Percentiles rank a stretch among this genome's conserved stretches.
Conservation (phyloP, 1,139 yeast species). For the Taiozyma onychis region DNA sequence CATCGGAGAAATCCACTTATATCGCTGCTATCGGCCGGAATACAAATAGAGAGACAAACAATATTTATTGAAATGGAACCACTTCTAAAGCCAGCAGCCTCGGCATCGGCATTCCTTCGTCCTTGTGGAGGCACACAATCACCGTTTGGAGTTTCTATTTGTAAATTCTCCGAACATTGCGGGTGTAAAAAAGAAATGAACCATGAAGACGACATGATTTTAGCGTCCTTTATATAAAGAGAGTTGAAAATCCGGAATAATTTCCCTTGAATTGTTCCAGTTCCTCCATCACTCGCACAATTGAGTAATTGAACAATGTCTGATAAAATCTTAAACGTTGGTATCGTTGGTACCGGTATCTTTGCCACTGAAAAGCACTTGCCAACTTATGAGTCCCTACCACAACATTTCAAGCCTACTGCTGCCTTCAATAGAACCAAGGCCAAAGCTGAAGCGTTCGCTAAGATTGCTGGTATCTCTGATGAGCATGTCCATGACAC, state of each 20-base stretch:
- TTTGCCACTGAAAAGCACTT: constrained; percentile 81
- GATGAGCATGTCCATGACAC: constrained; percentile 56
- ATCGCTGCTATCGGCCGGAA: not conserved
- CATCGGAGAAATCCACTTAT: not conserved
- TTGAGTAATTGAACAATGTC: constrained; percentile 4
- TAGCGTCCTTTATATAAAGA: not conserved
- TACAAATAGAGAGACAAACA: not conserved
- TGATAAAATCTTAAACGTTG: constrained; percentile 43
- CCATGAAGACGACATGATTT: not conserved
- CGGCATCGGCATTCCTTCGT: not conserved
- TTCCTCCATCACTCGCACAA: not conserved
- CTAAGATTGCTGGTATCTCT: constrained; percentile 45
- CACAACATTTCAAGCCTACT: constrained; percentile 37
- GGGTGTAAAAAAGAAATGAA: not conserved
- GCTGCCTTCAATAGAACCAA: constrained; percentile 81
- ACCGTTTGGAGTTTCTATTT: not conserved
- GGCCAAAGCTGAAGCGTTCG: constrained; percentile 75
- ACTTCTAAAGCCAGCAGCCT: not conserved
- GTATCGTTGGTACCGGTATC: constrained; percentile 86
- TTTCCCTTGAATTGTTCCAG: not conserved
- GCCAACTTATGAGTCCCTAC: constrained; percentile 55
- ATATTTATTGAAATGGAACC: not conserved
- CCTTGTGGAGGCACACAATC: not conserved
- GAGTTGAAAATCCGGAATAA: not conserved
- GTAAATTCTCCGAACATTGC: not conserved